Percentiles rank a stretch among this genome's conserved stretches.
These are phyloP conservation scores for Cytidiella melzeri DNA, from an alignment of 768 basidiomycete genomes.

Conservation along the genomic window DNA sequence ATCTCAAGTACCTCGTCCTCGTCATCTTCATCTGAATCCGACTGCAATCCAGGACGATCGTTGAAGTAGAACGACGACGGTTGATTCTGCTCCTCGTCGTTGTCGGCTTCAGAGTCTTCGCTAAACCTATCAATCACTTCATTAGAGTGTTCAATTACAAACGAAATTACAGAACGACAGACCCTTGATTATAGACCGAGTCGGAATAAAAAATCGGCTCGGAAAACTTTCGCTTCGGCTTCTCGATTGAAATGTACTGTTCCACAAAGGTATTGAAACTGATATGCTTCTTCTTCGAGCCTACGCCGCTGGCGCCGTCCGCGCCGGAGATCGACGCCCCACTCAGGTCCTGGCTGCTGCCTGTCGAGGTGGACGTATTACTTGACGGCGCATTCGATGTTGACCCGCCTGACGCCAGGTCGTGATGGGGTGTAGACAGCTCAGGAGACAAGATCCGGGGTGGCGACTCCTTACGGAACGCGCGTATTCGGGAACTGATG, in stretches of 20 bases:
- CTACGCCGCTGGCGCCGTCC: conserved; percentile 18
- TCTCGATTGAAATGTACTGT: conserved; percentile 89
- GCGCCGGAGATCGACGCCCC: conserved; percentile 21
- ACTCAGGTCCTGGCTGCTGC: conserved; percentile 28
- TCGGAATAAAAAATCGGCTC: conserved; percentile 18
- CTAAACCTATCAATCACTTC: conserved; percentile 45
- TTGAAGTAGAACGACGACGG: conserved; percentile 21
- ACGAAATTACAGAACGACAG: conserved; percentile 23
- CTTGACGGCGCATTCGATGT: conserved; percentile 13
- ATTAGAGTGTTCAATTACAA: background rate
- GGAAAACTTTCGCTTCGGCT: conserved; percentile 41
- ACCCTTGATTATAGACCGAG: conserved; percentile 57
- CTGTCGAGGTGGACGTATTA: conserved; percentile 24
- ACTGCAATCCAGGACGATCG: conserved; percentile 11
- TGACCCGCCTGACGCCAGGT: background rate
- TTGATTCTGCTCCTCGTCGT: conserved; percentile 43
- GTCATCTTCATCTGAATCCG: conserved; percentile 38
- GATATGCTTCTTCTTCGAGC: conserved; percentile 78
- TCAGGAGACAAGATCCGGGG: conserved; percentile 45
- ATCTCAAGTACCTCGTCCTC: conserved; percentile 63
- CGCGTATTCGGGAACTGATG: conserved; percentile 41
- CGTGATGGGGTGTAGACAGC: background rate
- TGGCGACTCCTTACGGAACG: conserved; percentile 62
- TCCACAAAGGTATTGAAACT: conserved; percentile 98
- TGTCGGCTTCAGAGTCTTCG: conserved; percentile 57